Conservation (phyloP, 768 basidiomycete species). For the Austroboletus eburneus region DNA sequence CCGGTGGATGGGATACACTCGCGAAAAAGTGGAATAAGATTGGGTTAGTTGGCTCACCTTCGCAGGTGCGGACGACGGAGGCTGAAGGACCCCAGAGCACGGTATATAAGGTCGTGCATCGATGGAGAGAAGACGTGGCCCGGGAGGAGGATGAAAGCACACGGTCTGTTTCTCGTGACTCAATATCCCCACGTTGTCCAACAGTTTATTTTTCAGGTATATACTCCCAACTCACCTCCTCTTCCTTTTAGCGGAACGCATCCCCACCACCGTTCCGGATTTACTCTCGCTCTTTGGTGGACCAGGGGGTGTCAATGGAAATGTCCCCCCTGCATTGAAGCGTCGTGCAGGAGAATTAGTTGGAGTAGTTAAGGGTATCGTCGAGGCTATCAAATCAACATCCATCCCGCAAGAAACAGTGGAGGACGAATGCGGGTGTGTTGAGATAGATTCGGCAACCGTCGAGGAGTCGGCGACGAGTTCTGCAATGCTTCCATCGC, state of each 20-base stretch:
- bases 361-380: conserved; percentile 51
- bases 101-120: conserved; percentile 70
- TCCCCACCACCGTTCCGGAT: conserved; percentile 61
- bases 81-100: conserved; percentile 44
- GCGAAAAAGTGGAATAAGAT: conserved; percentile 82
- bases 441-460: neutral
- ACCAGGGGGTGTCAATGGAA: conserved; percentile 17
- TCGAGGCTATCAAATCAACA: conserved; percentile 22
- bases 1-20: conserved; percentile 72
- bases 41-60: conserved; percentile 29
- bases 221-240: conserved; percentile 72
- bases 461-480: conserved; percentile 3
- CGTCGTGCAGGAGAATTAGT: conserved; percentile 60
- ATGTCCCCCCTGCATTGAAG: conserved; percentile 60
- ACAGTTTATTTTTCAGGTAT: conserved; percentile 42
- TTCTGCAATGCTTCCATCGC: conserved; percentile 9
- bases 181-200: neutral
- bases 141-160: conserved; percentile 85
- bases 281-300: conserved; percentile 54
- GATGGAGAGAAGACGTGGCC: conserved; percentile 78
- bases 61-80: conserved; percentile 31
- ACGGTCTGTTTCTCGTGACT: conserved; percentile 43
- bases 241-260: conserved; percentile 67
- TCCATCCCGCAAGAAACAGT: neutral
- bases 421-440: neutral